Evolutionary conservation across 2,329 filamentous ascomycete genomes (phyloP).

Genomic region (Venturia pyrina): DNA sequence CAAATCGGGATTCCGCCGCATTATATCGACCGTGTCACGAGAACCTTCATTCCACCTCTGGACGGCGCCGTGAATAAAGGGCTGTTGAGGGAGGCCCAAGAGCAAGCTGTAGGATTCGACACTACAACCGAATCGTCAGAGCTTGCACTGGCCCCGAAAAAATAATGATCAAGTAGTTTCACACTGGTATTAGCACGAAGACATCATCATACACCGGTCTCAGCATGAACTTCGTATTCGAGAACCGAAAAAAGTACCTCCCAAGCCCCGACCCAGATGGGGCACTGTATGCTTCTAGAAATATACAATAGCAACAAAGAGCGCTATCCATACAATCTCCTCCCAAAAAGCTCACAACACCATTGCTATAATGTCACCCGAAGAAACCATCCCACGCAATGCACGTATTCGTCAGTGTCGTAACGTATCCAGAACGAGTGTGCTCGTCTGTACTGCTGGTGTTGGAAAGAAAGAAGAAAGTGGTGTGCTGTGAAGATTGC

Average conservation of each 20-base stretch:
- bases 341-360: background rate
- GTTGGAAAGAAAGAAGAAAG: too few relatives aligned
- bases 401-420: background rate
- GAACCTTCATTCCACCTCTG: constrained; percentile 48
- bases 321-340: background rate
- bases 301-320: background rate
- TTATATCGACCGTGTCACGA: constrained; percentile 23
- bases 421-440: background rate
- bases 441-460: too few relatives aligned
- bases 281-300: background rate
- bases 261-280: background rate
- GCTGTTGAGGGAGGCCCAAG: constrained; percentile 34
- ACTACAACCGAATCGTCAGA: background rate
- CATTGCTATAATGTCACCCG: background rate
- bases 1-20: too few relatives aligned
- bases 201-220: background rate
- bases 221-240: background rate
- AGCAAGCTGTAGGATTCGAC: background rate
- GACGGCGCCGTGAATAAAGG: constrained; percentile 52
- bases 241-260: background rate
- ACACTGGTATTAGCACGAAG: background rate
- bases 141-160: constrained; percentile 32
- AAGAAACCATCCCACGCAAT: background rate
- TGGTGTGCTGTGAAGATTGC: too few relatives aligned
- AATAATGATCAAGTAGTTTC: background rate